A percentile compares a stretch with the other conserved stretches of the same genome.
phyloP scores from a whole-genome alignment of 257 asterid species.

The Nicotiana sylvestris region DNA sequence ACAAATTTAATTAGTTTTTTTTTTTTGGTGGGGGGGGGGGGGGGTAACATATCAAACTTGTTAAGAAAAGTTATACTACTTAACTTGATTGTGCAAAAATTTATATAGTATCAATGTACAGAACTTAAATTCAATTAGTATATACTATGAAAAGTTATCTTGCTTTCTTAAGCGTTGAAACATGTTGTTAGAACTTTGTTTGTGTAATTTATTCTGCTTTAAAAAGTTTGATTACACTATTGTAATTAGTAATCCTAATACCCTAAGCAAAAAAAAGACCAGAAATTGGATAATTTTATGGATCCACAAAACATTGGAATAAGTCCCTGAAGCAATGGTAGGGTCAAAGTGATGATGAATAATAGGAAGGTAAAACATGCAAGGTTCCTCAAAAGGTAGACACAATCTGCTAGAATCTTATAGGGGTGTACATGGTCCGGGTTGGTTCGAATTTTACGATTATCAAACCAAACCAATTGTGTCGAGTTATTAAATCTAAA shows the following conservation, averaged over 20 bases:
- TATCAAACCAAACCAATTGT: too few species aligned
- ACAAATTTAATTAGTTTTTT: too few species aligned
- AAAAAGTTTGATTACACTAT: too few species aligned
- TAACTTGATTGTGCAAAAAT: too few species aligned
- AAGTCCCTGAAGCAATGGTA: neutral
- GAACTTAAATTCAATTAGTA: too few species aligned
- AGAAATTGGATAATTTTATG: neutral
- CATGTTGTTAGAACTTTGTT: neutral
- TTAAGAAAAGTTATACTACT: too few species aligned
- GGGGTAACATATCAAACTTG: too few species aligned
- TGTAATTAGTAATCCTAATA: too few species aligned
- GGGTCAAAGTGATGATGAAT: neutral
- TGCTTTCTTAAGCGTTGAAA: neutral
- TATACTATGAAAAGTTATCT: neutral
- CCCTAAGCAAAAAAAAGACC: neutral
- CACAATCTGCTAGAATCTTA: neutral
- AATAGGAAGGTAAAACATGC: neutral
- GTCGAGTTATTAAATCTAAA: too few species aligned
- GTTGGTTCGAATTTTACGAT: too few species aligned
- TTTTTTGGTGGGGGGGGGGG: too few species aligned
- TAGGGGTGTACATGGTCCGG: too few species aligned
- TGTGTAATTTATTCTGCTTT: neutral
- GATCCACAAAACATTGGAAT: neutral
- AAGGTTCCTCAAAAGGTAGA: neutral
- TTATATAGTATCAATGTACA: neutral